Conservation (phyloP, 2,329 filamentous ascomycete genomes). For the Pseudopyrenochaeta lycopersici region DNA sequence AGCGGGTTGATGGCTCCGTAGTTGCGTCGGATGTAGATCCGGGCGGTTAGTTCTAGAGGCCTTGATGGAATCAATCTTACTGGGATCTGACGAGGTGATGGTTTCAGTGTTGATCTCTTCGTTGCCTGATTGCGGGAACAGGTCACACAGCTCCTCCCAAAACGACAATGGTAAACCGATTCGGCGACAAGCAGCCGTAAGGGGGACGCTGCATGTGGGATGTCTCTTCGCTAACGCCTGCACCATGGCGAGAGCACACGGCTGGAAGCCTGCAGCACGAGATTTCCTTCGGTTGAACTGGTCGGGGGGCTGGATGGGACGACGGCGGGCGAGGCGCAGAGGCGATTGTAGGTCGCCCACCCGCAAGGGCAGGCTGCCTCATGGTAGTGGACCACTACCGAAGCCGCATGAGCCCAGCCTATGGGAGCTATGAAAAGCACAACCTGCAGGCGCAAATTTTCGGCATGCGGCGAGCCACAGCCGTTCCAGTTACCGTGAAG, state of each 20-base stretch:
- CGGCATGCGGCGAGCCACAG: constrained; percentile 28
- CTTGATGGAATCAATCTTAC: constrained; percentile 14
- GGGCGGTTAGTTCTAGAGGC: constrained; percentile 23
- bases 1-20: constrained; percentile 29
- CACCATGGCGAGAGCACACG: constrained; percentile 24
- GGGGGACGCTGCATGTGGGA: constrained; percentile 27
- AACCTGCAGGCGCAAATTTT: constrained; percentile 19
- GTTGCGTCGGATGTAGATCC: constrained; percentile 42
- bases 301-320: constrained; percentile 15
- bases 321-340: constrained; percentile 24
- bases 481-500: constrained; percentile 21
- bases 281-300: constrained; percentile 17
- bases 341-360: constrained; percentile 9
- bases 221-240: constrained; percentile 30
- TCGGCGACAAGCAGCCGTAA: constrained; percentile 27
- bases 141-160: constrained; percentile 26
- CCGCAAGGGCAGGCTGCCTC: constrained; percentile 19
- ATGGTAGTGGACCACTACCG: constrained; percentile 22
- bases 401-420: constrained; percentile 25
- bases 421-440: constrained; percentile 16
- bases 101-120: constrained; percentile 25
- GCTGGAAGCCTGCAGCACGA: constrained; percentile 27
- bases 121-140: constrained; percentile 14
- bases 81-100: constrained; percentile 18
- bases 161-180: constrained; percentile 22